These are phyloP conservation scores for Kazachstania africana DNA, from an alignment of 805 yeast genomes.

Conservation along the genomic window DNA sequence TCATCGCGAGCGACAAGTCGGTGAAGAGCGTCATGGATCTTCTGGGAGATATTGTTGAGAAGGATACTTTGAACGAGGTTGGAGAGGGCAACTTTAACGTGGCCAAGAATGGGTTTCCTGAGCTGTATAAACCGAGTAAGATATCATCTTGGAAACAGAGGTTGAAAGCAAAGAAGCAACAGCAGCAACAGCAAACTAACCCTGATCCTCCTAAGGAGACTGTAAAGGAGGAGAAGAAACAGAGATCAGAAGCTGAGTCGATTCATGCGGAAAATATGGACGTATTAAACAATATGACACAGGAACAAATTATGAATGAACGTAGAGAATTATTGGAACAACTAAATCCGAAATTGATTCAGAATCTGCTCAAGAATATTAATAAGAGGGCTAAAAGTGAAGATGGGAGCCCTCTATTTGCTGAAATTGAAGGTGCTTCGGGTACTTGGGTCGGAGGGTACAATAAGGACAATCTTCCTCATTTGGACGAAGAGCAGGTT, in stretches of 20 bases:
- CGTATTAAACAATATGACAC: conserved; percentile 47
- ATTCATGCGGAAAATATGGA: conserved; percentile 70
- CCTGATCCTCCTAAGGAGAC: not conserved
- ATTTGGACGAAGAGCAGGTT: conserved; percentile 19
- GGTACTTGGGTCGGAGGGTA: conserved; percentile 29
- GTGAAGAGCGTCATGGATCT: conserved; percentile 55
- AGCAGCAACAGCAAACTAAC: not conserved
- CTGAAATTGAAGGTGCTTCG: conserved; percentile 27
- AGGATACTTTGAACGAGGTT: conserved; percentile 27
- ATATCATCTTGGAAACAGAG: conserved; percentile 42
- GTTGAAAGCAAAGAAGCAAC: conserved; percentile 26
- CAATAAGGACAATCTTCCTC: conserved; percentile 15
- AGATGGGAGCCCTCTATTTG: conserved; percentile 27
- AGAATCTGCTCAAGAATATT: conserved; percentile 44
- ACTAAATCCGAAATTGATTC: conserved; percentile 58
- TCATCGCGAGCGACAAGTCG: too few species aligned
- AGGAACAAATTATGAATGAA: conserved; percentile 52
- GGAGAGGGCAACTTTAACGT: conserved; percentile 1
- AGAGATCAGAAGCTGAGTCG: conserved; percentile 49
- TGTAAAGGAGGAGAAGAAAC: not conserved
- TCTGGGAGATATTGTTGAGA: conserved; percentile 64
- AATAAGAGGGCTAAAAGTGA: conserved; percentile 33
- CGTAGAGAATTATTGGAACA: conserved; percentile 53
- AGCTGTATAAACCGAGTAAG: conserved; percentile 25
- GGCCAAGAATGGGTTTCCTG: conserved; percentile 21